Evolutionary conservation across 2,329 filamentous ascomycete species (phyloP), one percentile per base, ranked within the genome.

Genomic region (Dryadomyces sulphureus): DNA sequence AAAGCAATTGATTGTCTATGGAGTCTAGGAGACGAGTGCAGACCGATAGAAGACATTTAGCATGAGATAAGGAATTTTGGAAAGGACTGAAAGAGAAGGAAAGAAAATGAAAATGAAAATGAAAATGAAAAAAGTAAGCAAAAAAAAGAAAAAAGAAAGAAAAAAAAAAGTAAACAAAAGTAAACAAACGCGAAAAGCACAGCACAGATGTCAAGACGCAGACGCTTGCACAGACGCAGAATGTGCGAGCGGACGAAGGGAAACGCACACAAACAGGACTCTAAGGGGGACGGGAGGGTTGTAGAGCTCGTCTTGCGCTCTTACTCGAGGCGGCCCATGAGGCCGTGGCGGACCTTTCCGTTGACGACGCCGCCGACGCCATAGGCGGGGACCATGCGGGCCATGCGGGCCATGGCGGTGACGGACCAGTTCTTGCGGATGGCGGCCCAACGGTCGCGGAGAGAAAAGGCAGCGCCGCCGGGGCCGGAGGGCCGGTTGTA

Each of bases 301-400:
- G n/a, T n/a, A n/a, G n/a, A n/a, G n/a, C n/a, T n/a, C n/a, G n/a
- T n/a, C n/a, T n/a, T n/a, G n/a, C n/a, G 27, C 27, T 30, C 9
- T 43, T 51, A 65, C 20, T 52, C 72, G 48, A 85, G 58, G 54
- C 60, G 70, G 54, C 65, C 66, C 81, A 94, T 88, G 54, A 90
- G 59, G 45, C 59, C 66, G 56, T 65, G 68, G 54, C 88, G 72
- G 39, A 90, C 68, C 56, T 83, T 79, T 49, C 72, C 72, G 63
- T 94, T 94, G 11, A 92, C 82, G 11, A 94, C 85, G 0, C 88
- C 88, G 1, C 88, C 89, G 12, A 94, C 72, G 2, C 88, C 89
- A 67, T 90, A 94, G 0, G 88, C 88, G 17, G 88, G 88, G 2
- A 94, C 73, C 54, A 94, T 94, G 56, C 89, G 74, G 50, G 83